Percentiles rank a stretch among this genome's conserved stretches.
These are phyloP conservation scores for Inga laurina DNA, from an alignment of 306 rosid species.

Conservation along the genomic window DNA sequence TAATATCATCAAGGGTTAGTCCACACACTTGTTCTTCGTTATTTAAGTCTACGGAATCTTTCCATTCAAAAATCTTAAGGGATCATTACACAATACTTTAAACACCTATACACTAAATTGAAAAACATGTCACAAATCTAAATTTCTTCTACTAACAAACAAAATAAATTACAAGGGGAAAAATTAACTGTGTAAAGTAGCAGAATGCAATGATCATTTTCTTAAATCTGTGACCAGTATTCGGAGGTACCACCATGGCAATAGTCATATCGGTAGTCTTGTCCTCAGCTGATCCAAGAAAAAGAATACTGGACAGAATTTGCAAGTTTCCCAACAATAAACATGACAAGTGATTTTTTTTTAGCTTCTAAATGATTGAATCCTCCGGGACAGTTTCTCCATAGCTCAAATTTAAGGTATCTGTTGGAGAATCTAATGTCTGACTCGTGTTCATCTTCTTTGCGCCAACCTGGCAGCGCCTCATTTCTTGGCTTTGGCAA, in stretches of 20 bases:
- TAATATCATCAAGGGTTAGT: no score
- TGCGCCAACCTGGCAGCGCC: conserved; percentile 10
- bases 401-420: background rate
- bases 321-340: background rate
- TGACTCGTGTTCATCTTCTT: background rate
- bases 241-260: background rate
- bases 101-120: background rate
- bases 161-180: background rate
- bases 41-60: background rate
- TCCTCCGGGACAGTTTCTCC: background rate
- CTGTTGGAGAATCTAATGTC: background rate
- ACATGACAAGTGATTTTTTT: background rate
- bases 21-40: no score
- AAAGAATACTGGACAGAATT: background rate
- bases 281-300: background rate
- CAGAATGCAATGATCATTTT: background rate
- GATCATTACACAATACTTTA: background rate
- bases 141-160: background rate
- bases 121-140: background rate
- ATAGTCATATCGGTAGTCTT: background rate
- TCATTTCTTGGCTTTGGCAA: conserved; percentile 93
- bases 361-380: background rate
- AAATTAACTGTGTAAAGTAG: conserved; percentile 9
- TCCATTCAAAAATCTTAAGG: background rate
- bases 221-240: background rate